Evolutionary conservation across 2,329 filamentous ascomycete genomes (phyloP).

Genomic region (Sporothrix schenckii): DNA sequence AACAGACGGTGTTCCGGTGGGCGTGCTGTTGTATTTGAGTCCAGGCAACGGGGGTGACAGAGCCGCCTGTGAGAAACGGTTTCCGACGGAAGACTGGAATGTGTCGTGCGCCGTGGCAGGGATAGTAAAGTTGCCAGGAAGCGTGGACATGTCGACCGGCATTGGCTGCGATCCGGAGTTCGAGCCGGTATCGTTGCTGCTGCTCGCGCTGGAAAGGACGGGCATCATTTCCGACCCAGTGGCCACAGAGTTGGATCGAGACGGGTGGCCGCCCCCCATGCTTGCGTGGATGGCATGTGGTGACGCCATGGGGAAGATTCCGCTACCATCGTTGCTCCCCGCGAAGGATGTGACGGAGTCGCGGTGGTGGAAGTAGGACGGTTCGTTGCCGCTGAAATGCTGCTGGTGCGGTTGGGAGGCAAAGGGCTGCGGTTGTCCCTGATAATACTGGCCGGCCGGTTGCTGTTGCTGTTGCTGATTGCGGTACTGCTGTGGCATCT

Average conservation of each 20-base stretch:
- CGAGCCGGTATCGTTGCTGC: not conserved
- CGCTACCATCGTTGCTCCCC: not conserved
- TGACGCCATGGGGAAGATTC: not conserved
- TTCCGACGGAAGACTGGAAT: not conserved
- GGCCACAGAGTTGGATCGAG: slow-evolving; percentile 7
- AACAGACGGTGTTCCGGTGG: not conserved
- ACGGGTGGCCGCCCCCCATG: not conserved
- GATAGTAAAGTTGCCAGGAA: not conserved
- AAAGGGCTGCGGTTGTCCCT: not conserved
- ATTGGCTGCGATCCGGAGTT: not conserved
- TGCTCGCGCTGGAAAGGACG: slow-evolving; percentile 3
- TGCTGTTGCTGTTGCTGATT: not conserved
- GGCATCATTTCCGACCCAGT: not conserved
- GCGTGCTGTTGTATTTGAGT: not conserved
- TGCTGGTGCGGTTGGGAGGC: not conserved
- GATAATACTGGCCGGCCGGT: not conserved
- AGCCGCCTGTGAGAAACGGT: not conserved
- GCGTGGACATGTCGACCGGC: not conserved
- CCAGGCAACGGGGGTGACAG: not conserved
- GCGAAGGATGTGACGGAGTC: not conserved
- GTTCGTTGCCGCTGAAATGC: not conserved
- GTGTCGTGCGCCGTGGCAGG: not conserved
- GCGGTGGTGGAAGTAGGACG: slow-evolving; percentile 9
- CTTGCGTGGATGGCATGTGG: not conserved
- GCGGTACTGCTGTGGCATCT: not conserved